phyloP scores from a whole-genome alignment of 2,329 filamentous ascomycete species.

The Dryadomyces quercus-mongolicae region DNA sequence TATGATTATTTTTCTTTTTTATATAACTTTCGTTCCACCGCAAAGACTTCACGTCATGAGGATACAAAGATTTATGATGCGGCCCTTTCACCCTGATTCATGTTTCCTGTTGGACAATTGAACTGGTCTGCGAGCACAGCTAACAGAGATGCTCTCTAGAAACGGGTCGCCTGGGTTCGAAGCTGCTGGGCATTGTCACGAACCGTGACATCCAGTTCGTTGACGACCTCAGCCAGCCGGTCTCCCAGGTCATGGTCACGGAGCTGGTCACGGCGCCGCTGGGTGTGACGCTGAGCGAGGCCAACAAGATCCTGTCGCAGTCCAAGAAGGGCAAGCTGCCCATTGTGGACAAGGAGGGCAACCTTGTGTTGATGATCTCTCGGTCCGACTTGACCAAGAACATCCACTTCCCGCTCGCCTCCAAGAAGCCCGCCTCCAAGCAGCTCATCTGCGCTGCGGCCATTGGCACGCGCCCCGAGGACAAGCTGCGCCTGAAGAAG shows the following conservation, averaged over 20 bases:
- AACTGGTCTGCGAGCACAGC: slow-evolving; percentile 13
- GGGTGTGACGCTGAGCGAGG: slow-evolving; percentile 74
- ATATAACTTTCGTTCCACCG: slow-evolving; percentile 99
- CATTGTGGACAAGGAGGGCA: slow-evolving; percentile 72
- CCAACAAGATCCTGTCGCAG: slow-evolving; percentile 83
- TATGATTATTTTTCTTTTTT: slow-evolving; percentile 73
- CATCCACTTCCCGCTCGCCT: slow-evolving; percentile 89
- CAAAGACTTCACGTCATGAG: slow-evolving; percentile 74
- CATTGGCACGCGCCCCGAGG: slow-evolving; percentile 88
- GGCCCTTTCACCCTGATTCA: too few species aligned
- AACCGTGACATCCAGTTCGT: slow-evolving; percentile 98
- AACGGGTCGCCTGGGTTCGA: slow-evolving; percentile 83
- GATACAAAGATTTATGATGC: slow-evolving; percentile 38
- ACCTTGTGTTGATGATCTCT: slow-evolving; percentile 84
- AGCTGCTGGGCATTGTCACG: slow-evolving; percentile 93
- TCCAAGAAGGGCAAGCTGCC: slow-evolving; percentile 99
- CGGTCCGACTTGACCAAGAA: slow-evolving; percentile 98
- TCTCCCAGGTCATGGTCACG: slow-evolving; percentile 93
- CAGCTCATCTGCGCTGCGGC: slow-evolving; percentile 92
- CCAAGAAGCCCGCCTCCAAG: slow-evolving; percentile 93
- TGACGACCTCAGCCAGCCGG: slow-evolving; percentile 55
- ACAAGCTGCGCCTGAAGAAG: slow-evolving; percentile 74
- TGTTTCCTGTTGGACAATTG: slow-evolving; percentile 5
- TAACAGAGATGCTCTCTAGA: slow-evolving; percentile 44
- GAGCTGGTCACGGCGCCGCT: slow-evolving; percentile 79